Base-by-base conservation (phyloP, 2,329 filamentous ascomycete genomes). In the Trichoderma asperellum region DNA sequence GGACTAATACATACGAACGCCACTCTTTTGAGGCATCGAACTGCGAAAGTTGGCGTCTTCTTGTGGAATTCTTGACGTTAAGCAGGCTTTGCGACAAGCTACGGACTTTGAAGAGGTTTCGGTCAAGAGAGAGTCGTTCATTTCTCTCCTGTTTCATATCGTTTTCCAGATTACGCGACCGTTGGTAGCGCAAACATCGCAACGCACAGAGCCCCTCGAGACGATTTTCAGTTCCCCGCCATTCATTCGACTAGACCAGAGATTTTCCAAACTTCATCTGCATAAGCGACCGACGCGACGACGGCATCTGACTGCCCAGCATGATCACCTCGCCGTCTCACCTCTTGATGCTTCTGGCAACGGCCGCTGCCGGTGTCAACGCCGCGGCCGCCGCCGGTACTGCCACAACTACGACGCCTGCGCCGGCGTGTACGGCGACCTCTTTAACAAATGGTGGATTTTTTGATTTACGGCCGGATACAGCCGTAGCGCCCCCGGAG, bases 391-490 rank as follows among this genome's bases (percentile, higher is more conserved):
- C 81, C 27, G 74, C 81, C 40, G 18, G 40, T 62, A 73, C 78
- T 4, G 75, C 82, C 35, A 80, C 83, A 5, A 77, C 81, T 0
- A 85, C 84, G 1, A 76, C 82, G 1, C 80, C 80, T 34, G 79
- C 78, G 10, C 83, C 83, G 32, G 81, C 83, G 37, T 89, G 87
- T 74, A 88, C 87, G 8, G 87, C 87, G 0, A 84, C 85, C 8
- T 85, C 86, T 12, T 84, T 84, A 3, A 83, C 82, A 72, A 84
- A 80, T 70, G 87, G 87, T 65, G 84, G 86, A 37, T 89, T 88
- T 79, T 89, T 86, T 76, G 87, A 89, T 72, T 79, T 89, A 62
- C 82, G 86, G 32, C 84, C 85, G 2, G 86, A 88, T 73, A 85
- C 80, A 43, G 87, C 86, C 35, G 76, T 83, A 34, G 74, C 77